Conservation (phyloP, 352 stramenopile species). For the Pythium volutum region DNA sequence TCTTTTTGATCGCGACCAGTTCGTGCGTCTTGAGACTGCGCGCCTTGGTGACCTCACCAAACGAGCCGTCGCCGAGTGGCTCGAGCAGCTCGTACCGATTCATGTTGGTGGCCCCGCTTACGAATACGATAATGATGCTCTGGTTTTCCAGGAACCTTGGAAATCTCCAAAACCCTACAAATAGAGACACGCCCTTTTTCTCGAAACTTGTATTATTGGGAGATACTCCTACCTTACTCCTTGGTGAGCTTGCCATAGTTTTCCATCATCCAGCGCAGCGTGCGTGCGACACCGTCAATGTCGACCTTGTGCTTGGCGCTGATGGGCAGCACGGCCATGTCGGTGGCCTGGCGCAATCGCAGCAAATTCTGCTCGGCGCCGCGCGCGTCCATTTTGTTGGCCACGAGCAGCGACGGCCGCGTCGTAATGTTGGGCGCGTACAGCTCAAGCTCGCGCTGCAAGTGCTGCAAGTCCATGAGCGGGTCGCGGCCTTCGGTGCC, state of each 20-base stretch:
- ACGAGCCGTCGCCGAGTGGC: constrained; percentile 91
- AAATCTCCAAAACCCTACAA: no score
- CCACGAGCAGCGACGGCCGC: constrained; percentile 79
- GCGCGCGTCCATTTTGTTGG: constrained; percentile 90
- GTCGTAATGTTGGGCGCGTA: constrained; percentile 86
- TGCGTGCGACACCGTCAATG: constrained; percentile 75
- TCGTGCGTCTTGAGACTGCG: constrained; percentile 90
- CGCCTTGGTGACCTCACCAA: constrained; percentile 91
- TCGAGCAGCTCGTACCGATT: constrained; percentile 93
- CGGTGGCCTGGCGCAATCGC: constrained; percentile 62
- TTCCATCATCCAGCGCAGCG: constrained; percentile 54
- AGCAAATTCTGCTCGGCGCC: constrained; percentile 79
- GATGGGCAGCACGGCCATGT: constrained; percentile 76
- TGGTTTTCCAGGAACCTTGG: no score
- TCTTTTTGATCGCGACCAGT: constrained; percentile 86
- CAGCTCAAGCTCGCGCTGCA: constrained; percentile 84
- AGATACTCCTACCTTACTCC: constrained; percentile 8
- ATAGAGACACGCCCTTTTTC: no score
- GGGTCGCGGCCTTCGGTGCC: constrained; percentile 79
- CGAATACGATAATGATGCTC: no score
- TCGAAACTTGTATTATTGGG: no score
- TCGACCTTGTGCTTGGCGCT: constrained; percentile 87
- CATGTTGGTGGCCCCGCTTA: constrained; percentile 53
- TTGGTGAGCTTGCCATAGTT: constrained; percentile 48
- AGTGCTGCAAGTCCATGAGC: constrained; percentile 65